These are phyloP conservation scores for Strigomonas oncopelti DNA, from an alignment of 208 protist genomes.

Conservation along the genomic window DNA sequence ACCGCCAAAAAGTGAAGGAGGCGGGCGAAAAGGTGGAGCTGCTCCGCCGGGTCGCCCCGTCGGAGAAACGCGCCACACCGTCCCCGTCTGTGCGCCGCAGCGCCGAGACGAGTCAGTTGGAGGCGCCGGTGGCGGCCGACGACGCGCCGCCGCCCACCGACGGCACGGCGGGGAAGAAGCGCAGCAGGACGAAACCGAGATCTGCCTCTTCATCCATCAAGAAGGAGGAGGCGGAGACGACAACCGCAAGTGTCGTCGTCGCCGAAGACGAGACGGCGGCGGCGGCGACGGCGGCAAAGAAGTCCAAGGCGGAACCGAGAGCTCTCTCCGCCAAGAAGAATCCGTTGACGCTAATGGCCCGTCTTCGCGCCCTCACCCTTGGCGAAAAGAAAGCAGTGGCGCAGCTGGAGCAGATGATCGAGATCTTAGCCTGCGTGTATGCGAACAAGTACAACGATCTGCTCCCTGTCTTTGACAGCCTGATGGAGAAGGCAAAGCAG, in stretches of 20 bases:
- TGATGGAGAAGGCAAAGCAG: conserved; percentile 35
- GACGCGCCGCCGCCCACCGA: background rate
- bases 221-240: background rate
- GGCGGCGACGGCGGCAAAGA: conserved; percentile 7
- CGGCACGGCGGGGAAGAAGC: conserved; percentile 11
- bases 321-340: background rate
- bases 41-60: conserved; percentile 43
- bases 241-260: background rate
- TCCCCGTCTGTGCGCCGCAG: background rate
- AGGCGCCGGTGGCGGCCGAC: background rate
- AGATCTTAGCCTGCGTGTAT: conserved; percentile 72
- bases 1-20: conserved; percentile 44
- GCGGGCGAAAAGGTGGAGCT: conserved; percentile 46
- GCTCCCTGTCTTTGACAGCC: conserved; percentile 60
- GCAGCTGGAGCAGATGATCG: conserved; percentile 59
- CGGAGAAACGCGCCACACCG: background rate
- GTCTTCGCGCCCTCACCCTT: conserved; percentile 46
- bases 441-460: conserved; percentile 78
- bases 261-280: background rate
- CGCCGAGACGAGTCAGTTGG: background rate
- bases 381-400: conserved; percentile 74
- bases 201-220: background rate
- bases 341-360: conserved; percentile 32
- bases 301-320: conserved; percentile 11
- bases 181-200: conserved; percentile 6